Base-by-base conservation (phyloP, 2,329 filamentous ascomycete species). In the Monilinia fructigena region DNA sequence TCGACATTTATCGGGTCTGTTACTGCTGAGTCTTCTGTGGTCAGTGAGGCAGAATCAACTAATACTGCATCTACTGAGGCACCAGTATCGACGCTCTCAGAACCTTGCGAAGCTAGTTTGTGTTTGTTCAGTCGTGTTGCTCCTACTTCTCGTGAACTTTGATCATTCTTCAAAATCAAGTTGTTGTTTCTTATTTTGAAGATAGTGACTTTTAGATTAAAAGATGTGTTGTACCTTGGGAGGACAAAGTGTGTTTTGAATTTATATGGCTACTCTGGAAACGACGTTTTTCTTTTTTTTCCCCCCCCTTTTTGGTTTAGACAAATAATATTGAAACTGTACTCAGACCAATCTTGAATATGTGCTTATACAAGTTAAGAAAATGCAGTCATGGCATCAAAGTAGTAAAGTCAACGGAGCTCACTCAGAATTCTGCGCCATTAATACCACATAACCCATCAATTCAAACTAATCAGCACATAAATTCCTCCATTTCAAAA, bases 71-170 rank as follows among this genome's bases (percentile, higher is more conserved):
- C 31, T 2, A 18, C 7, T 5, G 18, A 16, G 20, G 2, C 31
- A 8, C 8, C 18, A 3, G 12, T 6, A 2, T 47, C 31, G 7
- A 14, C 2, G 0, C 14, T 28, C 3, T 11, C 16, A 2, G 31
- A 42, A 4, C 12, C 45, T 31, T 65, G 47, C 18, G 11, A 53
- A 12, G 47, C 45, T 28, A 60, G 55, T 53, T 35, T 65, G 47
- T 65, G 55, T 53, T 26, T 60, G 8, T 60, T 60, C 1, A 53
- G 63, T 65, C 55, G 55, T 42, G 55, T 45, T 10, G 14, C 42
- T 16, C 63, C 63, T n/a, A 65, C 35, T 23, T 65, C 55, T 26
- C 50, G 63, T 16, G 63, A 65, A 4, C 63, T 65, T 60, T 65
- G 7, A 60, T 50, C 47, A 35, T 45, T 31, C 12, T 11, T 31